Percentiles rank a stretch among this genome's conserved stretches.
phyloP scores from a whole-genome alignment of 768 basidiomycete species.

The Amanita pseudoporphyria region DNA sequence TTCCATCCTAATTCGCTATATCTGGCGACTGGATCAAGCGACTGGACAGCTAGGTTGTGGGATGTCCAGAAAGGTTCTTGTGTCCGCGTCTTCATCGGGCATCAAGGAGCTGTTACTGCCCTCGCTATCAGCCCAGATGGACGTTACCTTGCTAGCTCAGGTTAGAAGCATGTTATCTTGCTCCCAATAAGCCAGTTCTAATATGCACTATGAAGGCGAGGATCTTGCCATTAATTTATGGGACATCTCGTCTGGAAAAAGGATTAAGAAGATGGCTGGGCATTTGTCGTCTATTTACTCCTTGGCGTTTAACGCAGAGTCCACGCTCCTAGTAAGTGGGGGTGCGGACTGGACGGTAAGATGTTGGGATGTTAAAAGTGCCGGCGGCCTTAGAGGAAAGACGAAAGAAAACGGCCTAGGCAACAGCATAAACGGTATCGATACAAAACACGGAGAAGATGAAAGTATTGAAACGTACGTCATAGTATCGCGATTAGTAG shows the following conservation, averaged over 20 bases:
- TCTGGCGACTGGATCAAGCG: conserved; percentile 93
- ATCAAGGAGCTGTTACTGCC: conserved; percentile 80
- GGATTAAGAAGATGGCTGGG: conserved; percentile 94
- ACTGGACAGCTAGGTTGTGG: conserved; percentile 95
- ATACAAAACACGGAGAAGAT: conserved; percentile 36
- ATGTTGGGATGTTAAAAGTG: conserved; percentile 91
- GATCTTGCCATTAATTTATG: conserved; percentile 92
- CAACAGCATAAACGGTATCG: conserved; percentile 12
- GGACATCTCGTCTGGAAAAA: conserved; percentile 92
- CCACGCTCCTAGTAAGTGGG: conserved; percentile 83
- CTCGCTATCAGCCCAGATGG: conserved; percentile 92
- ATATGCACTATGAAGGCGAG: conserved; percentile 41
- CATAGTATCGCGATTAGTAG: neutral
- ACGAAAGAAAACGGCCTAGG: conserved; percentile 42
- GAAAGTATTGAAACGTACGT: conserved; percentile 67
- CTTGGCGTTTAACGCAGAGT: conserved; percentile 87
- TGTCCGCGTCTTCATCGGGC: conserved; percentile 92
- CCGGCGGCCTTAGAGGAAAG: conserved; percentile 56
- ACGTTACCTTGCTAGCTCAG: conserved; percentile 84
- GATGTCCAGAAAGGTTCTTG: conserved; percentile 95
- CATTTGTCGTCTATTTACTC: conserved; percentile 87
- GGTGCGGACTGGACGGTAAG: conserved; percentile 93
- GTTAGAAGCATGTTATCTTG: conserved; percentile 25
- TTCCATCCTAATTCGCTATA: conserved; percentile 99
- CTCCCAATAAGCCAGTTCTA: conserved; percentile 1